phyloP scores from a whole-genome alignment of 345 rosid species.

The Salix suchowensis region DNA sequence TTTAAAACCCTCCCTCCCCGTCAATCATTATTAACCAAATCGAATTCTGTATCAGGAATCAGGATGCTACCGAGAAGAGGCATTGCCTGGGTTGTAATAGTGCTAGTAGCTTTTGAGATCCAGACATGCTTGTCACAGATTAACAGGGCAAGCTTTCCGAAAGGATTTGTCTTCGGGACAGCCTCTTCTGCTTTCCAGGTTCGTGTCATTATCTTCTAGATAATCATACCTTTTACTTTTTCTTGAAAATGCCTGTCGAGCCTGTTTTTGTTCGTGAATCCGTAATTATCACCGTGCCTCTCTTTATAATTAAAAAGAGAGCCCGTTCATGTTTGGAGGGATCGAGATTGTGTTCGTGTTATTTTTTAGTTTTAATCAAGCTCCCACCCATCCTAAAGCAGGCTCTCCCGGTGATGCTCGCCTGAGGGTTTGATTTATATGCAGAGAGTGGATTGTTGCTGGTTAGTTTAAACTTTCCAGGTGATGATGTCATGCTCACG shows the following conservation, averaged over 20 bases:
- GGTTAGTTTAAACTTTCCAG: not conserved
- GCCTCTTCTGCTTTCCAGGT: constrained; percentile 82
- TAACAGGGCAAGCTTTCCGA: constrained; percentile 46
- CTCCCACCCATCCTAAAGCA: too few species aligned
- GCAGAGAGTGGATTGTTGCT: not conserved
- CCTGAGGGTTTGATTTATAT: not conserved
- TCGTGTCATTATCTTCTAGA: not conserved
- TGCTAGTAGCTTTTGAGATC: not conserved
- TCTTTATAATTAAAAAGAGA: not conserved
- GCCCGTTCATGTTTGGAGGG: not conserved
- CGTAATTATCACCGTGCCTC: too few species aligned
- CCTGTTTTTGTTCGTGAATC: not conserved
- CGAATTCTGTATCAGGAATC: not conserved
- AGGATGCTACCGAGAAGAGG: not conserved
- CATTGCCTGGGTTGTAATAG: not conserved
- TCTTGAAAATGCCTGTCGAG: not conserved
- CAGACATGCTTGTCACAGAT: constrained; percentile 17
- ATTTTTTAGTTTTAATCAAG: not conserved
- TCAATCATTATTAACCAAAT: not conserved
- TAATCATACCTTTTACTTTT: not conserved
- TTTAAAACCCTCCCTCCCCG: not conserved
- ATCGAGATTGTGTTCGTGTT: not conserved
- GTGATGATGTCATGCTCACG: not conserved
- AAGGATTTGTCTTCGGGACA: constrained; percentile 61
- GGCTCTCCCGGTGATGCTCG: not conserved